Conservation (phyloP, 345 rosid genomes). For the Melaleuca alternifolia region DNA sequence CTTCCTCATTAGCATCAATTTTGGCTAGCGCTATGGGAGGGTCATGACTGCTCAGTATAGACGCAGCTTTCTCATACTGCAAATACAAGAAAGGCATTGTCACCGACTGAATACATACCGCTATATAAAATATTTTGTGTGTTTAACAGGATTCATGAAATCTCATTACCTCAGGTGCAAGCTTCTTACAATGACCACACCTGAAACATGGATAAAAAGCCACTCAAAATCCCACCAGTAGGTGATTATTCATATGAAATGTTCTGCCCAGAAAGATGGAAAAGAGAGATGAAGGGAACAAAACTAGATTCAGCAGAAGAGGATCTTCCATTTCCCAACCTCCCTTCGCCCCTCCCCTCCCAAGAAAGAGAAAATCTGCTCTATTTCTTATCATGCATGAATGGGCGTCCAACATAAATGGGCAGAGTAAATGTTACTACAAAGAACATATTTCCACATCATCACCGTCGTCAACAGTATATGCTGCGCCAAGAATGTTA, state of each 20-base stretch:
- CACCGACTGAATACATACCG: not conserved
- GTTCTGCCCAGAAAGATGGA: not conserved
- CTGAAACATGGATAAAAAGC: slow-evolving; percentile 18
- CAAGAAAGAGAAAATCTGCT: not conserved
- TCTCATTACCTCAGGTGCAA: slow-evolving; percentile 79
- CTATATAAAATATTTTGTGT: not conserved
- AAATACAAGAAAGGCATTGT: not conserved
- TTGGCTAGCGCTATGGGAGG: slow-evolving; percentile 72
- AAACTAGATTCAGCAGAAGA: not conserved
- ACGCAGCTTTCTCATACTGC: slow-evolving; percentile 95
- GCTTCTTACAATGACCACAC: slow-evolving; percentile 95
- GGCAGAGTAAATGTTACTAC: not conserved
- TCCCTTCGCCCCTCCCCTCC: not conserved
- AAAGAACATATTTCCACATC: not conserved
- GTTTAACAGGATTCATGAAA: not conserved
- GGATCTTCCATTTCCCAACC: not conserved
- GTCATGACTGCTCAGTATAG: slow-evolving; percentile 50
- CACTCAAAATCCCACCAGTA: not conserved
- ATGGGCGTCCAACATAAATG: not conserved
- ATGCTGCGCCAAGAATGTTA: not conserved
- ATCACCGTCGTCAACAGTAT: not conserved
- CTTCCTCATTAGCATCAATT: slow-evolving; percentile 76
- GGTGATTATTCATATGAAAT: not conserved
- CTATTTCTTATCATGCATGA: not conserved
- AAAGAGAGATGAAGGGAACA: not conserved